These are phyloP conservation scores for Lachnellula hyalina DNA, from an alignment of 2,329 filamentous ascomycete species.

Conservation along the genomic window DNA sequence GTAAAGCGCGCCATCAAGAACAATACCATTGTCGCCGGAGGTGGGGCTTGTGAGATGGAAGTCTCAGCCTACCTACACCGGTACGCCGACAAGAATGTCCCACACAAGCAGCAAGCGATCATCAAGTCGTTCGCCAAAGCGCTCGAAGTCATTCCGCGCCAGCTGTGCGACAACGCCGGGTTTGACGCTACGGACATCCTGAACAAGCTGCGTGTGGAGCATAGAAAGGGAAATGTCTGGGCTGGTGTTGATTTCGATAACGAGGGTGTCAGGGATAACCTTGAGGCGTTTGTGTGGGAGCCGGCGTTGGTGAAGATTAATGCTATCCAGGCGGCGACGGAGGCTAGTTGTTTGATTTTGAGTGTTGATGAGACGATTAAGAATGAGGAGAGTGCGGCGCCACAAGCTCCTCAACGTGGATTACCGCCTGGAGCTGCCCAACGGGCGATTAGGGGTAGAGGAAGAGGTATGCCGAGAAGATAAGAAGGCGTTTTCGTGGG, in stretches of 20 bases:
- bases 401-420: slow-evolving; percentile 72
- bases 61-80: slow-evolving; percentile 87
- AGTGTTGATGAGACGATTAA: slow-evolving; percentile 97
- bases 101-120: slow-evolving; percentile 92
- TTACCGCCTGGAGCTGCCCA: slow-evolving; percentile 81
- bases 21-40: slow-evolving; percentile 88
- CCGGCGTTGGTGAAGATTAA: slow-evolving; percentile 95
- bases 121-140: slow-evolving; percentile 98
- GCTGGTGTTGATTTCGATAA: slow-evolving; percentile 91
- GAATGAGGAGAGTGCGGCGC: slow-evolving; percentile 87
- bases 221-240: slow-evolving; percentile 89
- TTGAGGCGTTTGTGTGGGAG: slow-evolving; percentile 96
- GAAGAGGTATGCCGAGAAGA: slow-evolving; percentile 78
- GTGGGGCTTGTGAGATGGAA: slow-evolving; percentile 95
- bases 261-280: slow-evolving; percentile 90
- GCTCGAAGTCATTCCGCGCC: slow-evolving; percentile 90
- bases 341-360: slow-evolving; percentile 91
- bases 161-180: slow-evolving; percentile 96
- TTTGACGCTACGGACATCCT: slow-evolving; percentile 98
- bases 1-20: slow-evolving; percentile 98
- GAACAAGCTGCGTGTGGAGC: slow-evolving; percentile 92
- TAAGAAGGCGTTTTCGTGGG: slow-evolving; percentile 8
- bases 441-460: slow-evolving; percentile 75
- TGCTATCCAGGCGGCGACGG: slow-evolving; percentile 90
- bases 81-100: slow-evolving; percentile 87